Base-by-base conservation (phyloP, 2,329 filamentous ascomycete genomes). In the Incumbomyces delicatus region DNA sequence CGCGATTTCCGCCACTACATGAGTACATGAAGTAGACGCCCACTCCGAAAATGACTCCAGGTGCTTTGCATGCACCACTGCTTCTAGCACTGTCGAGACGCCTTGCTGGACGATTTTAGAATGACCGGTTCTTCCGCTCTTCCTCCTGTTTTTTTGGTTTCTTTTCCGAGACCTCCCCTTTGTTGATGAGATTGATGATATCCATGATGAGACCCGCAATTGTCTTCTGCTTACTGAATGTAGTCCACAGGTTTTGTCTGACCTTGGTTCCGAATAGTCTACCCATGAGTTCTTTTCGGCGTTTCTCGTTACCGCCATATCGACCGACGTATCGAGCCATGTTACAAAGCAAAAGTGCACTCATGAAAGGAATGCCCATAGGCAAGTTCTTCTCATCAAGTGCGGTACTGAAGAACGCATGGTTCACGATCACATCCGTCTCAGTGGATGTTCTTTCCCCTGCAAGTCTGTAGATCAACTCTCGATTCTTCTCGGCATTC, bases 301-400 rank as follows among this genome's bases (percentile, higher is more conserved):
- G 44, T 37, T 51, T 47, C 22, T 45, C 42, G 16, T 14, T 45
- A 17, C 48, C 41, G 11, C 55, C 55, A 41, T 57, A 45, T 40
- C 50, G 50, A 44, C 50, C 53, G 2, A 69, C 58, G 49, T 69
- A 67, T 8, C 66, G 58, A 8, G 68, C 66, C 22, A 73, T 59
- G 42, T 73, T 73, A 35, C 69, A 66, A 53, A 73, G 51, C 2
- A 73, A 64, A 38, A 73, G 56, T 6, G 66, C 62, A 22, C 68
- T 67, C 53, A 70, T 70, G 57, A 70, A 71, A 16, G 71, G 66
- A 13, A 71, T 60, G 10, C 70, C 70, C 41, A 64, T 57, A 2
- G 70, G 66, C 31, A 71, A 65, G 11, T 61, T 61, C 22, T 62
- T 60, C 42, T 69, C 65, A 42, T 70, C 10, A 56, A 11, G 59